Conservation (phyloP, 2,329 filamentous ascomycete genomes). For the Chaetothyriales sp. region DNA sequence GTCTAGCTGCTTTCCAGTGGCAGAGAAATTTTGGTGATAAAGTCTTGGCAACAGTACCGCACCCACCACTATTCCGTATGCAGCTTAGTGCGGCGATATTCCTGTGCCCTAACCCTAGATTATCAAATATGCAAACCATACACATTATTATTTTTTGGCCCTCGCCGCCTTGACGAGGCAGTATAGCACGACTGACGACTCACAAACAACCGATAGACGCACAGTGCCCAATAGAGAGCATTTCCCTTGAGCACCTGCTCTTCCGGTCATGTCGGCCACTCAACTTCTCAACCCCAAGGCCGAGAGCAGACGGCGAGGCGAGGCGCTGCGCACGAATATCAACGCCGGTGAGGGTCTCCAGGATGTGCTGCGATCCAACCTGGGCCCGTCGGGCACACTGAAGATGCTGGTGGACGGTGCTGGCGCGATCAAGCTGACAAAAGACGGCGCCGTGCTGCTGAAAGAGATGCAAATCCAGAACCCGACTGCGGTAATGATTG, state of each 20-base stretch:
- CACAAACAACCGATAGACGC: too few species aligned
- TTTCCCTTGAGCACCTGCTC: background rate
- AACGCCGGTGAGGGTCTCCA: constrained; percentile 82
- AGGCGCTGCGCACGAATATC: constrained; percentile 95
- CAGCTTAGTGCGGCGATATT: too few species aligned
- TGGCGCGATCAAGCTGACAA: constrained; percentile 93
- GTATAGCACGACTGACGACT: too few species aligned
- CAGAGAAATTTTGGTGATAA: background rate
- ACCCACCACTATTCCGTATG: background rate
- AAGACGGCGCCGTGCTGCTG: constrained; percentile 81
- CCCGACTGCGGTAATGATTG: constrained; percentile 75
- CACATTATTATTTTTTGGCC: too few species aligned
- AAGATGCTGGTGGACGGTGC: constrained; percentile 76
- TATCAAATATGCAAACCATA: too few species aligned
- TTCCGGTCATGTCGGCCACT: constrained; percentile 66
- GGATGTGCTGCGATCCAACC: constrained; percentile 89
- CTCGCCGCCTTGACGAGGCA: background rate
- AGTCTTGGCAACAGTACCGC: background rate
- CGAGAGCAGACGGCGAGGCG: constrained; percentile 90
- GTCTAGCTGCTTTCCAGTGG: too few species aligned
- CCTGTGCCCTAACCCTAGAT: too few species aligned
- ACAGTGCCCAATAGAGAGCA: background rate
- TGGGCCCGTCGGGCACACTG: constrained; percentile 84
- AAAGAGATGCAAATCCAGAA: constrained; percentile 44
- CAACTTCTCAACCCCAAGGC: constrained; percentile 98